Percentiles rank a stretch among this genome's conserved stretches.
phyloP scores from a whole-genome alignment of 2,329 filamentous ascomycete species.

The Alternaria ethzedia region DNA sequence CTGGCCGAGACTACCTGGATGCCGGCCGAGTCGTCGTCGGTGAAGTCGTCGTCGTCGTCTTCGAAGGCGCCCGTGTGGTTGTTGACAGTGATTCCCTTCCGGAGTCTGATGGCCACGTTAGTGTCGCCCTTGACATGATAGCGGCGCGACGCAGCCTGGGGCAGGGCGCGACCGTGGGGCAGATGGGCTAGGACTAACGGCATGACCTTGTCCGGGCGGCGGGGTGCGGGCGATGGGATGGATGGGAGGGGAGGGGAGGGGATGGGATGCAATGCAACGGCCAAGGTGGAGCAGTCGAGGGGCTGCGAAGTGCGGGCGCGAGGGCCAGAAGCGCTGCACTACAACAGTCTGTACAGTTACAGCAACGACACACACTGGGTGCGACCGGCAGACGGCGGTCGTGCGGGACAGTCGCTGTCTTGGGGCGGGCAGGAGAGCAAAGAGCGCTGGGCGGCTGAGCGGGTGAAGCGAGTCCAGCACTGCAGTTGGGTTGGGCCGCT shows the following conservation, averaged over 20 bases:
- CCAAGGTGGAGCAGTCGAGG: background rate
- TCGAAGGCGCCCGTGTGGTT: constrained; percentile 42
- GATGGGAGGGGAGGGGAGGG: background rate
- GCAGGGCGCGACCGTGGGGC: constrained; percentile 40
- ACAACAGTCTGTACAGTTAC: constrained; percentile 5
- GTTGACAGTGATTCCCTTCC: constrained; percentile 50
- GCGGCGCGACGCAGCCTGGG: constrained; percentile 22
- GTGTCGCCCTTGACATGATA: constrained; percentile 40
- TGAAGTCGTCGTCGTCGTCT: constrained; percentile 37
- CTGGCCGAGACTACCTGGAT: constrained; percentile 40
- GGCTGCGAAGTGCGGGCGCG: background rate
- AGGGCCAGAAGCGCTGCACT: background rate
- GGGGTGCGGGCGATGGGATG: constrained; percentile 17
- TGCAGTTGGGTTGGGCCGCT: background rate
- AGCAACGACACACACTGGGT: background rate
- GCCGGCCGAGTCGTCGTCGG: constrained; percentile 43
- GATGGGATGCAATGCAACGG: background rate
- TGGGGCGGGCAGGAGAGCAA: constrained; percentile 1
- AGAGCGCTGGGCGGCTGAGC: background rate
- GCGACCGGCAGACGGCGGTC: background rate
- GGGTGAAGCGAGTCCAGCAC: background rate
- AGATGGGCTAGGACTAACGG: constrained; percentile 51
- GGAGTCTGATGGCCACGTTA: constrained; percentile 47
- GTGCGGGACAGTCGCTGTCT: background rate
- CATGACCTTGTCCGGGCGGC: constrained; percentile 39